Conservation (phyloP, 192 early-diverging fungal species). For the Coemansia sp. region DNA sequence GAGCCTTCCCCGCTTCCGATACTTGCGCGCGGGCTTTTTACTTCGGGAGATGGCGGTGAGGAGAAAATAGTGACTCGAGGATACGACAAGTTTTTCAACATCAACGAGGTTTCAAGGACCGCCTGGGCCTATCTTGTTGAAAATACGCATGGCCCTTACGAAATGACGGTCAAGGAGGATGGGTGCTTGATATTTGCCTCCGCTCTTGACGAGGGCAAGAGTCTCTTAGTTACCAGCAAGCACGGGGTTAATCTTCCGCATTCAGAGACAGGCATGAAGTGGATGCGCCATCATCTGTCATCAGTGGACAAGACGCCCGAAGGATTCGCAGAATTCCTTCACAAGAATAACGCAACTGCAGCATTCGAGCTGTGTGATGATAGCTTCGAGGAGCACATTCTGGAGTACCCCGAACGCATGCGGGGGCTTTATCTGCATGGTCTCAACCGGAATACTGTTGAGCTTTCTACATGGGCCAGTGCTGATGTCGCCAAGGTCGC, state of each 20-base stretch:
- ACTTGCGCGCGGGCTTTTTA: constrained; percentile 83
- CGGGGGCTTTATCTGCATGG: constrained; percentile 92
- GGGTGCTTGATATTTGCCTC: constrained; percentile 92
- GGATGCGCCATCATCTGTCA: constrained; percentile 69
- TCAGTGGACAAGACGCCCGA: constrained; percentile 55
- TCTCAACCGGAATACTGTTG: constrained; percentile 75
- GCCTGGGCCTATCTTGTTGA: constrained; percentile 58
- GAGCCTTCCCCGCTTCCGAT: constrained; percentile 64
- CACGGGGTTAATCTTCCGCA: constrained; percentile 57
- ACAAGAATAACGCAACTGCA: constrained; percentile 72
- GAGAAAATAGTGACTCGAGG: constrained; percentile 72
- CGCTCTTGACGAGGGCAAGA: constrained; percentile 57
- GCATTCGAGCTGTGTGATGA: constrained; percentile 90
- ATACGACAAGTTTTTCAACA: constrained; percentile 98
- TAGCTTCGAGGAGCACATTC: constrained; percentile 92
- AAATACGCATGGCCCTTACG: constrained; percentile 80
- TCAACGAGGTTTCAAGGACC: constrained; percentile 63
- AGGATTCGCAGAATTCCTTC: constrained; percentile 74
- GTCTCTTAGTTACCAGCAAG: constrained; percentile 86
- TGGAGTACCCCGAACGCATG: constrained; percentile 75
- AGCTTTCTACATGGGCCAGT: constrained; percentile 72
- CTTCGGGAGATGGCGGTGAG: constrained; percentile 29
- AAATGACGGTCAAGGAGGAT: constrained; percentile 94
- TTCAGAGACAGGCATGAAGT: constrained; percentile 68
- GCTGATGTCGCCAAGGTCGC: constrained; percentile 63